Evolutionary conservation across 495 filamentous ascomycete genomes (phyloP), one percentile per base, ranked within the genome.

Genomic region (Annulohypoxylon stygium): DNA sequence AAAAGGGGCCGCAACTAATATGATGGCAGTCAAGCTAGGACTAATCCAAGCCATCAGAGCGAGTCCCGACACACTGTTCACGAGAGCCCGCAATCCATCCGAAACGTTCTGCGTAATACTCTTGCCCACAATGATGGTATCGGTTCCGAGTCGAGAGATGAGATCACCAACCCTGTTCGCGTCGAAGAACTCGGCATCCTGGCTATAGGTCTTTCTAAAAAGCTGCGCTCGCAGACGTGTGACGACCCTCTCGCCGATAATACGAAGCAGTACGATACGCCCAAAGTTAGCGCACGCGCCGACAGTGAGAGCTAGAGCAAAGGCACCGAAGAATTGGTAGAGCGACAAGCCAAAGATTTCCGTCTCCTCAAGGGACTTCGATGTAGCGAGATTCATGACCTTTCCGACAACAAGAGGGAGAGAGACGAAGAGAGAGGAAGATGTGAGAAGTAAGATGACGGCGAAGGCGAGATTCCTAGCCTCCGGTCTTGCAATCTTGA

Each of bases 111-210:
- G 96, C 9, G 97, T 98, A 74, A 99, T 97, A 80, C 93, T 97
- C 83, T 99, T 99, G 72, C 95, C 96, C 36, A 98, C 95, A 71
- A 99, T 95, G 72, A 98, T 92, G 1, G 96, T 98, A 78, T 99
- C 96, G 8, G 94, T 97, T 75, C 94, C 93, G 20, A 99, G 90
- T 12, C 96, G 90, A 54, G 95, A 98, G 75, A 98, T 97, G 73
- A 99, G 82, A 78, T 99, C 96, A 71, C 96, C 96, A 41, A 97
- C 94, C 18, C 97, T 88, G 82, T 99, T 99, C 41, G 96, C 96
- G 78, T 99, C 96, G 78, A 98, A 99, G 84, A 99, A 99, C 78
- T 99, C 96, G 65, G 97, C 97, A 80, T 99, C 94, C 77, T 99
- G 96, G 20, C 94, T 83, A 68, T 97, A 96, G 0, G 96, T 98